Percentiles rank a stretch among this genome's conserved stretches.
Evolutionary conservation across 2,329 filamentous ascomycete species (phyloP).

Genomic region (Fusarium beomiforme): DNA sequence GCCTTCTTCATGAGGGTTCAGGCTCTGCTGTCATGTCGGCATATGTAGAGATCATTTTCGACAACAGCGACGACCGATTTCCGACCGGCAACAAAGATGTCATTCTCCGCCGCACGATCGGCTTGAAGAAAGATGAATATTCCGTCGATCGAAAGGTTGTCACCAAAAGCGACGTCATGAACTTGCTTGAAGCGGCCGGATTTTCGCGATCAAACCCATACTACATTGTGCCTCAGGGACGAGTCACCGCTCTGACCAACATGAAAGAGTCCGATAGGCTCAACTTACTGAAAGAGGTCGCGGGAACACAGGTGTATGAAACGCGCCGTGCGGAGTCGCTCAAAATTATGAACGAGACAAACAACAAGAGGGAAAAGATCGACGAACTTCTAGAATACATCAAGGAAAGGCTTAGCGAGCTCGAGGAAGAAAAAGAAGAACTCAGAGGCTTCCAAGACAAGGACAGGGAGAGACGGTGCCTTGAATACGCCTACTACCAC

Average conservation of each 20-base stretch:
- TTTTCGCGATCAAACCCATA: slow-evolving; percentile 98
- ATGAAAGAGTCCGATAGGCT: slow-evolving; percentile 97
- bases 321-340: slow-evolving; percentile 88
- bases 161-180: slow-evolving; percentile 93
- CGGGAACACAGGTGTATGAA: slow-evolving; percentile 97
- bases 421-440: slow-evolving; percentile 98
- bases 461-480: slow-evolving; percentile 87
- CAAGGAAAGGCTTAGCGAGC: slow-evolving; percentile 84
- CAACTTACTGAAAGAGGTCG: slow-evolving; percentile 95
- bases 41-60: slow-evolving; percentile 99
- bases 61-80: slow-evolving; percentile 96
- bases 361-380: slow-evolving; percentile 93
- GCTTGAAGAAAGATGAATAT: slow-evolving; percentile 98
- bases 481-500: slow-evolving; percentile 95
- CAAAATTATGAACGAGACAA: slow-evolving; percentile 97
- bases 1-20: slow-evolving; percentile 96
- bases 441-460: slow-evolving; percentile 93
- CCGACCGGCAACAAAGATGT: slow-evolving; percentile 92
- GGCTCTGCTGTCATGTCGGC: slow-evolving; percentile 98
- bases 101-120: slow-evolving; percentile 91
- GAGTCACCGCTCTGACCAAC: slow-evolving; percentile 94
- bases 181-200: slow-evolving; percentile 92
- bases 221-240: slow-evolving; percentile 98
- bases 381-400: slow-evolving; percentile 93
- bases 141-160: slow-evolving; percentile 97